Conservation (phyloP, 2,329 filamentous ascomycete species). For the Hypoxylon sp. region DNA sequence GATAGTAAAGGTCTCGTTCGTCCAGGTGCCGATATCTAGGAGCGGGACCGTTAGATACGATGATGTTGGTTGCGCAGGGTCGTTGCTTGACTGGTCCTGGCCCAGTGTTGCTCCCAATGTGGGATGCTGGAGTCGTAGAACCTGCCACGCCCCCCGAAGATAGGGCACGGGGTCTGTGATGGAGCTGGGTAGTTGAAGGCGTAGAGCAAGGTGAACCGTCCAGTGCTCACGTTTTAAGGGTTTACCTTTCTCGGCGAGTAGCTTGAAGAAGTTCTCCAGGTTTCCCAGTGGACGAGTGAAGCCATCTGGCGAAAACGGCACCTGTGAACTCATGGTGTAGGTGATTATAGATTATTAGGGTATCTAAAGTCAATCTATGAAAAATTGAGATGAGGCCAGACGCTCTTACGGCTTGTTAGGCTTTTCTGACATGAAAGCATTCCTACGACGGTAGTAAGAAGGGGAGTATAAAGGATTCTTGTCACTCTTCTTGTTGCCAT, state of each 20-base stretch:
- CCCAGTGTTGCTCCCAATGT: slow-evolving; percentile 35
- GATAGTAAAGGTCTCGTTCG: slow-evolving; percentile 28
- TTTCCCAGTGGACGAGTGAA: slow-evolving; percentile 36
- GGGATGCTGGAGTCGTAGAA: slow-evolving; percentile 33
- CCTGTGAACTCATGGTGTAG: background rate
- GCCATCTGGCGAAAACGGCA: background rate
- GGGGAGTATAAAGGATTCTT: too few relatives aligned
- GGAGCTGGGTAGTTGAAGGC: slow-evolving; percentile 35
- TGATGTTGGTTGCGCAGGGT: background rate
- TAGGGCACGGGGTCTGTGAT: slow-evolving; percentile 39
- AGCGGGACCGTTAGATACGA: background rate
- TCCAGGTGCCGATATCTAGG: slow-evolving; percentile 31
- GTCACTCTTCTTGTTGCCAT: too few relatives aligned
- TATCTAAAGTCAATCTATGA: background rate
- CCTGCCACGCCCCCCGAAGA: slow-evolving; percentile 39
- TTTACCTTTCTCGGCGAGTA: slow-evolving; percentile 45
- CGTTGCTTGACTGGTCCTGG: background rate
- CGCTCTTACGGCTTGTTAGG: background rate
- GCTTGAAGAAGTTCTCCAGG: slow-evolving; percentile 52
- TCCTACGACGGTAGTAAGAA: too few relatives aligned
- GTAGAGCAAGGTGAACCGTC: slow-evolving; percentile 46
- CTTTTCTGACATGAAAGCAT: too few relatives aligned
- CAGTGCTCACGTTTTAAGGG: slow-evolving; percentile 53
- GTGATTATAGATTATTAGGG: background rate
- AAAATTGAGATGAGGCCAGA: background rate